Percentiles rank a stretch among this genome's conserved stretches.
Conservation (phyloP, 352 stramenopile species). For the Globisporangium camurandrum region DNA sequence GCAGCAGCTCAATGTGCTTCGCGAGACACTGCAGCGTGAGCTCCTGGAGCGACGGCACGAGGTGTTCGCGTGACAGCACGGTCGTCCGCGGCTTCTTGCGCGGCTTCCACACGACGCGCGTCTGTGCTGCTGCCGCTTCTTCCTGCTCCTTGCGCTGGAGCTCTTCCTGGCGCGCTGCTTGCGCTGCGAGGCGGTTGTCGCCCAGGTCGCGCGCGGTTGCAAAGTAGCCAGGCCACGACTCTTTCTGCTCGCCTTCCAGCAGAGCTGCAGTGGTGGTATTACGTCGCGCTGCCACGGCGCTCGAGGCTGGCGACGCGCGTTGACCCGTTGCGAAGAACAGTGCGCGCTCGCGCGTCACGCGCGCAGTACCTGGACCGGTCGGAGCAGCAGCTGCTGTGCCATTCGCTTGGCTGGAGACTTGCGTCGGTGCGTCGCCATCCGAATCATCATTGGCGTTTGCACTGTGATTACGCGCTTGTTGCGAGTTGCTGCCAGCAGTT, state of each 20-base stretch:
- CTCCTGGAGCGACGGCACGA: slow-evolving; percentile 44
- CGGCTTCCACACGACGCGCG: slow-evolving; percentile 33
- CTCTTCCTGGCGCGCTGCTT: slow-evolving; percentile 45
- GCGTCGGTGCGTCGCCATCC: background rate
- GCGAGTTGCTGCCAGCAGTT: background rate
- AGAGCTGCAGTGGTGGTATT: background rate
- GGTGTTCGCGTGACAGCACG: slow-evolving; percentile 37
- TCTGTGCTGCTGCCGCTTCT: slow-evolving; percentile 7
- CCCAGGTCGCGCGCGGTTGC: slow-evolving; percentile 48
- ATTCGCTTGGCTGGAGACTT: no score
- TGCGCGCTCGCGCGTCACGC: no score
- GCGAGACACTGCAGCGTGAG: slow-evolving; percentile 49
- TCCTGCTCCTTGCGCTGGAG: slow-evolving; percentile 30
- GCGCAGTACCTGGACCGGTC: slow-evolving; percentile 16
- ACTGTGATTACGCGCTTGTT: background rate
- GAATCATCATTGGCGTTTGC: background rate
- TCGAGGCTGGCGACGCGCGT: slow-evolving; percentile 1
- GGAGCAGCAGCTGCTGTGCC: background rate
- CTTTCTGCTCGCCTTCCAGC: slow-evolving; percentile 7
- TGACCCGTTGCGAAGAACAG: slow-evolving; percentile 40
- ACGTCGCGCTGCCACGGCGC: no score
- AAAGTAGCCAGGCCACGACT: slow-evolving; percentile 77
- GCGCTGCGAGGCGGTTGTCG: slow-evolving; percentile 54
- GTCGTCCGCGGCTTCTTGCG: slow-evolving; percentile 35
- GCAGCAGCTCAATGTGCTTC: slow-evolving; percentile 56